phyloP scores from a whole-genome alignment of 2,329 filamentous ascomycete genomes.

The Apiospora kogelbergensis region DNA sequence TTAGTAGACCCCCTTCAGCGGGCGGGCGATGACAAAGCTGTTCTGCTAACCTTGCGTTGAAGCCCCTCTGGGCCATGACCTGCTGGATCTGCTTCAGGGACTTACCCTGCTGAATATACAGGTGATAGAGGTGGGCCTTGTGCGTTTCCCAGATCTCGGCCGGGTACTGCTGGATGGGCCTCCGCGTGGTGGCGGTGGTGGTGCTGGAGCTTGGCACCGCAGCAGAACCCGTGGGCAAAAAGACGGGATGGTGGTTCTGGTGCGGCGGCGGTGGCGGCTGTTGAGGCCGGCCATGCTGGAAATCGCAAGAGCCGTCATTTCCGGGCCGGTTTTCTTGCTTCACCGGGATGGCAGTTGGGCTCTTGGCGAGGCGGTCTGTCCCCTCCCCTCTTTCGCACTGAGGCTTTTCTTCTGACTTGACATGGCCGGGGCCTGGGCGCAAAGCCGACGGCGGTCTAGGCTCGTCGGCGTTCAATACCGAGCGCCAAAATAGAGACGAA shows the following conservation, averaged over 20 bases:
- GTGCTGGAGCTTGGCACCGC: not conserved
- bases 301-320: not conserved
- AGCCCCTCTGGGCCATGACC: not conserved
- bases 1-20: not conserved
- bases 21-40: not conserved
- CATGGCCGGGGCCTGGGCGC: not conserved
- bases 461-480: not conserved
- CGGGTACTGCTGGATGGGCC: not conserved
- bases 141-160: not conserved
- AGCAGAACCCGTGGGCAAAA: not conserved
- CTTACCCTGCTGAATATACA: conserved; percentile 3
- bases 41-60: conserved; percentile 5
- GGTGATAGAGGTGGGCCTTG: not conserved
- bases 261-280: not conserved
- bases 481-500: conserved; percentile 3
- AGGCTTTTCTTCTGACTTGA: not conserved
- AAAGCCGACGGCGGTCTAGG: not conserved
- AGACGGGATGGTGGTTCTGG: not conserved
- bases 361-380: not conserved
- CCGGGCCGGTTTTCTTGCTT: not conserved
- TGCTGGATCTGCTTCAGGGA: conserved; percentile 3
- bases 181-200: not conserved
- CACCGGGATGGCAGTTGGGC: not conserved
- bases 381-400: not conserved
- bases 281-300: not conserved